Conservation (phyloP, 352 stramenopile genomes). For the Pythium phragmitis region DNA sequence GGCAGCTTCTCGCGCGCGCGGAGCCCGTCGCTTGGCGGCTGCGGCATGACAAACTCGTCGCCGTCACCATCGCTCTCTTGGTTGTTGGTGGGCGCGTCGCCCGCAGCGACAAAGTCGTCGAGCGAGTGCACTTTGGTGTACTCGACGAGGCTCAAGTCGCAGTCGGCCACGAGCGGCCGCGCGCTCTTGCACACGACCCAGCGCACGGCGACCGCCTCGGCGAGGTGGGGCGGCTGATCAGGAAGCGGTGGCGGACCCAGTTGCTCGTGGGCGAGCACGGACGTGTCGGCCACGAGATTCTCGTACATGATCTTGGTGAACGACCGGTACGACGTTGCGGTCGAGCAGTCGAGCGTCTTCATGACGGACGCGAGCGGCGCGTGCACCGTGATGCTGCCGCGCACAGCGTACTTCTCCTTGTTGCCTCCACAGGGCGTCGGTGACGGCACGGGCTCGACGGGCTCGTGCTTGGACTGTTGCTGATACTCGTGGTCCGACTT, state of each 20-base stretch:
- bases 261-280: slow-evolving; percentile 68
- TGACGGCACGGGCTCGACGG: background rate
- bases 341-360: slow-evolving; percentile 56
- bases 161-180: slow-evolving; percentile 65
- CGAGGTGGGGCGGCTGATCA: slow-evolving; percentile 14
- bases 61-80: slow-evolving; percentile 17
- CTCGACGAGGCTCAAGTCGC: slow-evolving; percentile 71
- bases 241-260: background rate
- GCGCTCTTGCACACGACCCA: slow-evolving; percentile 70
- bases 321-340: slow-evolving; percentile 55
- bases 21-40: slow-evolving; percentile 24
- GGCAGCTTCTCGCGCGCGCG: slow-evolving; percentile 33
- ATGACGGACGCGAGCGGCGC: slow-evolving; percentile 58
- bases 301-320: slow-evolving; percentile 80
- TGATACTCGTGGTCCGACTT: background rate
- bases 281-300: slow-evolving; percentile 64
- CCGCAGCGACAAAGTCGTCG: slow-evolving; percentile 35
- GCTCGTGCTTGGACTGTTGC: background rate
- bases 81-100: slow-evolving; percentile 20
- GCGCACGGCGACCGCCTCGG: slow-evolving; percentile 59
- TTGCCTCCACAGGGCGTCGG: background rate
- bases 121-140: slow-evolving; percentile 62
- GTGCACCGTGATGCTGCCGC: slow-evolving; percentile 52
- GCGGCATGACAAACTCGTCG: slow-evolving; percentile 19
- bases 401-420: slow-evolving; percentile 44